Evolutionary conservation across 2,329 filamentous ascomycete species (phyloP).

Genomic region (Arthrinium puccinioides): DNA sequence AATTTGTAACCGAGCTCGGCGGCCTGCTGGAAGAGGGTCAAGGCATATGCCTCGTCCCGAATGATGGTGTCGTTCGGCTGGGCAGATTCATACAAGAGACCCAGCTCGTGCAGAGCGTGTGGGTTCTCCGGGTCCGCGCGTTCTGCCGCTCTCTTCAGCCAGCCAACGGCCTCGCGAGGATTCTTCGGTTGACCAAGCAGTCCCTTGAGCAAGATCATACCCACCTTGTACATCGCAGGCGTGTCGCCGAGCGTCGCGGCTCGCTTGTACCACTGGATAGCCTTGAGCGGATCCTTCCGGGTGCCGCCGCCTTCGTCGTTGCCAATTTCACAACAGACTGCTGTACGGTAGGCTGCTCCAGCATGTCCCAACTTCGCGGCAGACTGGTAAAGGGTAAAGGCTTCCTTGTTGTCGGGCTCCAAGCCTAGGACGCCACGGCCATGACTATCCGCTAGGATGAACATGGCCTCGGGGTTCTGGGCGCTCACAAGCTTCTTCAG

Average conservation of each 20-base stretch:
- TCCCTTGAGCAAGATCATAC: slow-evolving; percentile 91
- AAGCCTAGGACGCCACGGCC: slow-evolving; percentile 74
- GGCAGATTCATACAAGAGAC: slow-evolving; percentile 57
- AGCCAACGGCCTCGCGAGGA: slow-evolving; percentile 77
- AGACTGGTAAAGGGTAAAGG: slow-evolving; percentile 87
- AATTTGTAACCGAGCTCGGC: slow-evolving; percentile 91
- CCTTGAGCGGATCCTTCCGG: slow-evolving; percentile 82
- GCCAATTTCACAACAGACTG: slow-evolving; percentile 95
- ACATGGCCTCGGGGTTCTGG: slow-evolving; percentile 82
- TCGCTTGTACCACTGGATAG: slow-evolving; percentile 96
- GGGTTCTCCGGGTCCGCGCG: slow-evolving; percentile 84
- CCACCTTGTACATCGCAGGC: slow-evolving; percentile 96
- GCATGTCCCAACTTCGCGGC: slow-evolving; percentile 85
- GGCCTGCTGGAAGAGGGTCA: slow-evolving; percentile 76
- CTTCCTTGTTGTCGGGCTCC: slow-evolving; percentile 81
- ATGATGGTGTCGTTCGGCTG: slow-evolving; percentile 65
- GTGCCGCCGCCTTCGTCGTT: slow-evolving; percentile 92
- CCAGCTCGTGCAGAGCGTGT: slow-evolving; percentile 87
- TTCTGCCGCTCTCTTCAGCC: slow-evolving; percentile 90
- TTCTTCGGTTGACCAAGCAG: slow-evolving; percentile 82
- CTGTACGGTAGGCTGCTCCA: slow-evolving; percentile 84
- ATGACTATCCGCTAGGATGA: slow-evolving; percentile 84
- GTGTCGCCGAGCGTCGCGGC: slow-evolving; percentile 85
- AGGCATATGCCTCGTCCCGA: slow-evolving; percentile 74
- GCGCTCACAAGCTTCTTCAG: slow-evolving; percentile 76